Evolutionary conservation across 176 grass and related monocot species (phyloP).

Genomic region (Triticum monococcum): DNA sequence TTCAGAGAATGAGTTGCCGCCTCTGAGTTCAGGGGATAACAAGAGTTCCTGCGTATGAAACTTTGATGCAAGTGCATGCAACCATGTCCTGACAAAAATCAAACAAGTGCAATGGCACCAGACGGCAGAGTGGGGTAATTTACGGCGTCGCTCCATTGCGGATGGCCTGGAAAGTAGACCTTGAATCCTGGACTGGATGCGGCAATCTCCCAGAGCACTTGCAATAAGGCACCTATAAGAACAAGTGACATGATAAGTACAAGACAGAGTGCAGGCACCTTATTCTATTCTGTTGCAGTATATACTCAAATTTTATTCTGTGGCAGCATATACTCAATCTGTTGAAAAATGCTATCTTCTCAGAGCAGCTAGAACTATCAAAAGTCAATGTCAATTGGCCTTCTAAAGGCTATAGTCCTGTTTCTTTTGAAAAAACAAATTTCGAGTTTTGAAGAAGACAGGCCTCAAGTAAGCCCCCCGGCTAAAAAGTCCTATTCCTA

Average conservation of each 20-base stretch:
- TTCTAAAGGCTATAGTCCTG: too few relatives aligned
- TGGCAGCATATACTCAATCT: not conserved
- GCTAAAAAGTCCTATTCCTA: too few relatives aligned
- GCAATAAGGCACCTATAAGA: constrained; percentile 18
- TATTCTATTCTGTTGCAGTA: not conserved
- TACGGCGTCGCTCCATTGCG: not conserved
- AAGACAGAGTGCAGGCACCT: not conserved
- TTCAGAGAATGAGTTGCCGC: constrained; percentile 15
- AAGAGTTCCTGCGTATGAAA: not conserved
- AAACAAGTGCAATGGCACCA: not conserved
- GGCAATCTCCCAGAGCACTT: constrained; percentile 23
- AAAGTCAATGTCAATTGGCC: too few relatives aligned
- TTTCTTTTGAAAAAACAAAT: too few relatives aligned
- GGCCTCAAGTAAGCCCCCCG: too few relatives aligned
- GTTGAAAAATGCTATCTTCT: not conserved
- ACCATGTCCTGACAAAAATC: not conserved
- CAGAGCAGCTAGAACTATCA: too few relatives aligned
- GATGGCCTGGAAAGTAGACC: constrained; percentile 8
- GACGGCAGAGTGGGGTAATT: not conserved
- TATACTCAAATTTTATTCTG: not conserved
- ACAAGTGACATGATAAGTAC: not conserved
- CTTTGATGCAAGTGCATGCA: not conserved
- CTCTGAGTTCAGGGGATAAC: not conserved
- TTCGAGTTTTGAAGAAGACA: too few relatives aligned
- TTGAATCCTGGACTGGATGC: constrained; percentile 18